phyloP scores from a whole-genome alignment of 805 yeast genomes.

The Suhomyces faveliae region DNA sequence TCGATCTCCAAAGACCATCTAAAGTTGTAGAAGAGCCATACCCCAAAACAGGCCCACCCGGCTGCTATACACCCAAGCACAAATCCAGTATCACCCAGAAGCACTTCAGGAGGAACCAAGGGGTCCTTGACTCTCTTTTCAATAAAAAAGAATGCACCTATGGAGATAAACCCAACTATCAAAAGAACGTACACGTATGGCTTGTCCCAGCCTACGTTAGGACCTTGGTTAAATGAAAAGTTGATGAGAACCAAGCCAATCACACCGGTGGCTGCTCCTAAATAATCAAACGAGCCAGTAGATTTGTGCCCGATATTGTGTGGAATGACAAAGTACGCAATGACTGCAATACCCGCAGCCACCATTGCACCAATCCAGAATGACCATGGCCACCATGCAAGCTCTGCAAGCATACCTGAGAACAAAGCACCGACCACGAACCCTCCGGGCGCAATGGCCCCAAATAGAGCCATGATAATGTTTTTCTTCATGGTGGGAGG shows the following conservation, averaged over 20 bases:
- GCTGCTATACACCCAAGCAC: slow-evolving; percentile 18
- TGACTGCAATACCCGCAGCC: slow-evolving; percentile 14
- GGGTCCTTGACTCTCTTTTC: slow-evolving; percentile 13
- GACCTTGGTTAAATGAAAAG: slow-evolving; percentile 22
- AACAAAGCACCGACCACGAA: slow-evolving; percentile 30
- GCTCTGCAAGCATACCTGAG: slow-evolving; percentile 22
- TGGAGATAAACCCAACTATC: slow-evolving; percentile 15
- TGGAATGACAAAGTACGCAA: slow-evolving; percentile 28
- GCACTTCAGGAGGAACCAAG: slow-evolving; percentile 12
- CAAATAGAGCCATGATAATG: slow-evolving; percentile 28
- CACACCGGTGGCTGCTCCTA: slow-evolving; percentile 21
- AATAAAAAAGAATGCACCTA: slow-evolving; percentile 11
- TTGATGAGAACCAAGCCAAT: slow-evolving; percentile 16
- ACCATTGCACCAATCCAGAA: slow-evolving; percentile 30
- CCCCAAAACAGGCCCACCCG: slow-evolving; percentile 21
- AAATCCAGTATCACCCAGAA: slow-evolving; percentile 16
- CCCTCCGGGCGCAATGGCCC: slow-evolving; percentile 37
- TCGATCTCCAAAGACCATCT: slow-evolving; percentile 16
- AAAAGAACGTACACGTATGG: slow-evolving; percentile 18
- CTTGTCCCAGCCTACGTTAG: slow-evolving; percentile 19
- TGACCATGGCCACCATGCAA: slow-evolving; percentile 38
- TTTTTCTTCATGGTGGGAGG: slow-evolving; percentile 22
- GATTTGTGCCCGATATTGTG: slow-evolving; percentile 20
- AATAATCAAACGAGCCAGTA: slow-evolving; percentile 23
- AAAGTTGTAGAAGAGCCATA: slow-evolving; percentile 16